A percentile compares a stretch with the other conserved stretches of the same genome.
Evolutionary conservation across 75 land plant species (phyloP).

Genomic region (Pinus tabuliformis): DNA sequence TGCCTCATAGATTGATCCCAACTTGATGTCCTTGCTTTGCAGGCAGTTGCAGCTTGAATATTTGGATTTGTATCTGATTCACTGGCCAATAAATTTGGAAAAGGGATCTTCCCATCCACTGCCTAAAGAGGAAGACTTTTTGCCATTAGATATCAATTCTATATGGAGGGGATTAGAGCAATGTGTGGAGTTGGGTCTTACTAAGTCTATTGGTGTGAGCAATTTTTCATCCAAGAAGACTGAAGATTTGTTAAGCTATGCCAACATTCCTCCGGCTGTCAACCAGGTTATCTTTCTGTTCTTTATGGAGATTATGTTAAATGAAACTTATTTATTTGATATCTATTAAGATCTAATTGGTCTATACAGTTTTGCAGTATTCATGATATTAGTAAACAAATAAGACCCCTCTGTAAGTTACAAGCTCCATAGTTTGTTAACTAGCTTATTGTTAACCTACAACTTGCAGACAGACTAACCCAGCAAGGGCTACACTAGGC

Average conservation of each 20-base stretch:
- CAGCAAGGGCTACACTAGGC: background rate
- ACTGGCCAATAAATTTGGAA: constrained; percentile 30
- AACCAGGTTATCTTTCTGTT: constrained; percentile 17
- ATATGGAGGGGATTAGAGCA: constrained; percentile 29
- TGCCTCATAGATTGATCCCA: background rate
- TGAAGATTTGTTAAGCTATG: constrained; percentile 19
- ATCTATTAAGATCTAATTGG: background rate
- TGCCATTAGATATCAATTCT: constrained; percentile 21
- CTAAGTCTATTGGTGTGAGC: constrained; percentile 20
- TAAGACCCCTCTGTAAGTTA: background rate
- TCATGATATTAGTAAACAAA: background rate
- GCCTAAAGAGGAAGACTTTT: constrained; percentile 11
- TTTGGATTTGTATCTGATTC: constrained; percentile 38
- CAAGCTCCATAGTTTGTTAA: background rate
- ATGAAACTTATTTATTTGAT: background rate
- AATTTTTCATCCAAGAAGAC: constrained; percentile 18
- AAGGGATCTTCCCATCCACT: background rate
- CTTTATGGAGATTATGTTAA: background rate
- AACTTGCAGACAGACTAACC: background rate
- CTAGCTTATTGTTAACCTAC: too few species aligned
- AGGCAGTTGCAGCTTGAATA: constrained; percentile 35
- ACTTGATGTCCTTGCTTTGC: background rate
- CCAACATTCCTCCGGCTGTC: constrained; percentile 19
- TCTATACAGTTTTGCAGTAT: background rate
- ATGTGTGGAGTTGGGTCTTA: constrained; percentile 10